A percentile compares a stretch with the other conserved stretches of the same genome.
phyloP scores from a whole-genome alignment of 2,329 filamentous ascomycete genomes.

The Fusarium metavorans region DNA sequence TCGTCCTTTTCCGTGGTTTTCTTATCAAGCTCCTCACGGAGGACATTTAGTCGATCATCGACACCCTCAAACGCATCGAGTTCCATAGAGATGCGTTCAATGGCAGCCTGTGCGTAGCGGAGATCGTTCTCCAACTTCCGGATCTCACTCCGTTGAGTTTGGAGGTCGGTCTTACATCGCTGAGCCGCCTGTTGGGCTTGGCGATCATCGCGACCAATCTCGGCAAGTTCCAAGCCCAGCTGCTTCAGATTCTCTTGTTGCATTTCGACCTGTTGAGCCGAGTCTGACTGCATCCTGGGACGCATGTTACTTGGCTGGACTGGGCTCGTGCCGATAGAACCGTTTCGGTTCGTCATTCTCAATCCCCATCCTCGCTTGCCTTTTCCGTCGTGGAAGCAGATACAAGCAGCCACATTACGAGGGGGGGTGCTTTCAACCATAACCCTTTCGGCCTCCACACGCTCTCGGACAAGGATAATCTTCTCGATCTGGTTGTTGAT shows the following conservation, averaged over 20 bases:
- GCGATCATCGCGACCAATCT: constrained; percentile 62
- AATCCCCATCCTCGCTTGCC: constrained; percentile 67
- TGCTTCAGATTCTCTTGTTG: constrained; percentile 64
- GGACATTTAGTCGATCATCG: constrained; percentile 72
- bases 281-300: constrained; percentile 84
- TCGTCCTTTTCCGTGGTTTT: constrained; percentile 62
- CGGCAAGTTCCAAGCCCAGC: constrained; percentile 65
- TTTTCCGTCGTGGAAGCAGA: constrained; percentile 73
- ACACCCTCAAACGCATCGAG: constrained; percentile 76
- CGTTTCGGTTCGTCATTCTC: constrained; percentile 62
- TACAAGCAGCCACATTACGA: constrained; percentile 78
- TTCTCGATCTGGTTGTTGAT: constrained; percentile 89
- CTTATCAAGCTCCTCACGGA: constrained; percentile 69
- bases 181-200: constrained; percentile 61
- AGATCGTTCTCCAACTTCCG: constrained; percentile 62
- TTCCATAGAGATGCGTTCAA: constrained; percentile 64
- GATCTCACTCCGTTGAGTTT: constrained; percentile 56
- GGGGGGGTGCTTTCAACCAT: constrained; percentile 74
- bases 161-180: constrained; percentile 59
- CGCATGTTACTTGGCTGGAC: constrained; percentile 61
- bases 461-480: constrained; percentile 78
- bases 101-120: constrained; percentile 71
- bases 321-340: constrained; percentile 57
- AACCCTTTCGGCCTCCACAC: constrained; percentile 73
- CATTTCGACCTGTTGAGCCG: constrained; percentile 72